A percentile compares a stretch with the other conserved stretches of the same genome.
Conservation (phyloP, 2,329 filamentous ascomycete genomes). For the Thelonectria rubi region DNA sequence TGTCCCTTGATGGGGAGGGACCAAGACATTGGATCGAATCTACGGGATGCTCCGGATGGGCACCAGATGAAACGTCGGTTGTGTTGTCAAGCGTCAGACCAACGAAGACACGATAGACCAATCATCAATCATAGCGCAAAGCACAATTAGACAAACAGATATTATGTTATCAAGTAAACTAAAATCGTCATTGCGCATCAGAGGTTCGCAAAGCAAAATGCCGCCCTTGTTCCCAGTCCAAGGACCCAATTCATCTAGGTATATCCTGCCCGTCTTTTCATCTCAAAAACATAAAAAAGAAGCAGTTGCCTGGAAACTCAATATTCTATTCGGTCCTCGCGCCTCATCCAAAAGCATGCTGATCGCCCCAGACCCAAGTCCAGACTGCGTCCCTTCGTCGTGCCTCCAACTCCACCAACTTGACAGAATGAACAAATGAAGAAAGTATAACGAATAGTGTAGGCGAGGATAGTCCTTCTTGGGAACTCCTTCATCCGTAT, state of each 20-base stretch:
- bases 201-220: background rate
- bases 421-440: conserved; percentile 23
- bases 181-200: background rate
- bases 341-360: conserved; percentile 6
- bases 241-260: background rate
- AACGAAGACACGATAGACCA: background rate
- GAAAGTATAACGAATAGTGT: conserved; percentile 24
- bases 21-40: background rate
- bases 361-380: conserved; percentile 25
- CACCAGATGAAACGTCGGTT: too few relatives aligned
- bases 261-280: background rate
- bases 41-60: background rate
- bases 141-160: background rate
- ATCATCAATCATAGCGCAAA: background rate
- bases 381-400: conserved; percentile 1
- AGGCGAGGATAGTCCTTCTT: conserved; percentile 23
- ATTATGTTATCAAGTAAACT: conserved; percentile 3
- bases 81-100: too few relatives aligned
- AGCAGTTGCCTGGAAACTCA: background rate
- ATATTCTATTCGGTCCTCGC: conserved; percentile 1
- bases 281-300: background rate
- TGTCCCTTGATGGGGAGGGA: background rate
- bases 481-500: conserved; percentile 21
- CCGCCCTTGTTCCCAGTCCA: background rate
- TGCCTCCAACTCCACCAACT: conserved; percentile 22